Evolutionary conservation across 1,284 basidiomycete genomes (phyloP), one percentile per base, ranked within the genome.

Genomic region (Sporisorium graminicola): DNA sequence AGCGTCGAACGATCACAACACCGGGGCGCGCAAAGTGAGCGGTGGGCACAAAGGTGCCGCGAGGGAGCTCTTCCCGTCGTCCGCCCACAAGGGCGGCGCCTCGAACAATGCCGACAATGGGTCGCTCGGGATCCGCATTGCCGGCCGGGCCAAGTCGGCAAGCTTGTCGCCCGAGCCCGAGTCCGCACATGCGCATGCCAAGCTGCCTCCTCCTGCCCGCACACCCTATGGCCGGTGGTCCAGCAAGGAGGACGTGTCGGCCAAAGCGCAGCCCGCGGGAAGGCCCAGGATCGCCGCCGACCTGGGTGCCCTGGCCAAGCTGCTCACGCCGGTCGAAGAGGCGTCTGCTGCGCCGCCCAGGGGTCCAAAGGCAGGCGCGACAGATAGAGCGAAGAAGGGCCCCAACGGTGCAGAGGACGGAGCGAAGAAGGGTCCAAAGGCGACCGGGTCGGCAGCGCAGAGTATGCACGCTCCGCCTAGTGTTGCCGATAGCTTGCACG

Each of bases 201-300:
- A 43, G 10, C 40, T 49, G 8, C 27, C 61, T 1, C 58, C 72
- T 6, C 65, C 69, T 5, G 65, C 69, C 18, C 50, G 54, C 29
- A 76, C 68, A 8, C 74, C 74, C 2, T 77, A 77, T 22, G 74
- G 74, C 10, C 53, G 74, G 1, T 77, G 74, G 74, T 72, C 69
- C 5, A 60, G 53, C 42, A 22, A n/a, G 12, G 22, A 22, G 0
- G 40, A 57, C 22, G 54, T 46, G 40, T 18, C 16, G 7, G 8
- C 4, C 35, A 29, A 12, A 26, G 46, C 46, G 22, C 47, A 9
- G 18, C 14, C 24, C 16, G 46, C 27, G 44, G 29, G 37, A 5
- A 27, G 57, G 2, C 61, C 65, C 2, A 18, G 51, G 4, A 63
- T 51, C 6, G 65, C 37, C 10, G 60, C 65, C 0, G 65, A 74